Evolutionary conservation across 2,329 filamentous ascomycete species (phyloP).

Genomic region (Hypocreales sp.): DNA sequence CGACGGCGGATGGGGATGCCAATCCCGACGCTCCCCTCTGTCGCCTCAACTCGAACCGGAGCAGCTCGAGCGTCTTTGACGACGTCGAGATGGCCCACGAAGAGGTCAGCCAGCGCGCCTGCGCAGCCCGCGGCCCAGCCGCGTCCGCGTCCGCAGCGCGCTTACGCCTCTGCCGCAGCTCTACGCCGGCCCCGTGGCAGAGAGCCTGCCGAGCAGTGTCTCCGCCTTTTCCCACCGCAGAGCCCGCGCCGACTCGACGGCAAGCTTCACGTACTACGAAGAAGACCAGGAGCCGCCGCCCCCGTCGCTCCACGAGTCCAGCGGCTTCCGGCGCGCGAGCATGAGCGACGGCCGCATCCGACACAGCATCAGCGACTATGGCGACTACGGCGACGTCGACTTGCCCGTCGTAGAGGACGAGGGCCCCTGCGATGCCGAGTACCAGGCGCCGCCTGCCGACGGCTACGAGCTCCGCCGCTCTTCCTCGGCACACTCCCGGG

Average conservation of each 20-base stretch:
- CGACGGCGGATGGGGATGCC: too few relatives aligned
- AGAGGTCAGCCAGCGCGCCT: slow-evolving; percentile 63
- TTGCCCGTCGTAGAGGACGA: slow-evolving; percentile 24
- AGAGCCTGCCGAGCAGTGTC: slow-evolving; percentile 87
- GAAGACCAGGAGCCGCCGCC: slow-evolving; percentile 33
- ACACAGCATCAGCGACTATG: slow-evolving; percentile 20
- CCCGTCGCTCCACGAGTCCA: slow-evolving; percentile 9
- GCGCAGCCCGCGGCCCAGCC: too few relatives aligned
- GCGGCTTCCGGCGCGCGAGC: slow-evolving; percentile 12
- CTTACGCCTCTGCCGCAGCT: slow-evolving; percentile 32
- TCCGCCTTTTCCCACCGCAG: slow-evolving; percentile 85
- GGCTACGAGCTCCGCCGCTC: slow-evolving; percentile 40
- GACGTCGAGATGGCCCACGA: slow-evolving; percentile 99
- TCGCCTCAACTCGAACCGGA: slow-evolving; percentile 53
- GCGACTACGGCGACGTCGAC: slow-evolving; percentile 23
- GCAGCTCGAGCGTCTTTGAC: slow-evolving; percentile 68
- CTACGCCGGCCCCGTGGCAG: slow-evolving; percentile 83
- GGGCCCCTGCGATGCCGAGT: slow-evolving; percentile 24
- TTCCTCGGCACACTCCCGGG: slow-evolving; percentile 44
- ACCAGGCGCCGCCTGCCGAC: slow-evolving; percentile 21
- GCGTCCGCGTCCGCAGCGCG: too few relatives aligned
- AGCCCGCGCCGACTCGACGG: slow-evolving; percentile 62
- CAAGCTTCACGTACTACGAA: slow-evolving; percentile 84
- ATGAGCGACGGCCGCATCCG: slow-evolving; percentile 10
- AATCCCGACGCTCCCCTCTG: slow-evolving; percentile 30